Evolutionary conservation across 1,284 basidiomycete genomes (phyloP), one percentile per base, ranked within the genome.

Genomic region (Exobasidium rhododendri): DNA sequence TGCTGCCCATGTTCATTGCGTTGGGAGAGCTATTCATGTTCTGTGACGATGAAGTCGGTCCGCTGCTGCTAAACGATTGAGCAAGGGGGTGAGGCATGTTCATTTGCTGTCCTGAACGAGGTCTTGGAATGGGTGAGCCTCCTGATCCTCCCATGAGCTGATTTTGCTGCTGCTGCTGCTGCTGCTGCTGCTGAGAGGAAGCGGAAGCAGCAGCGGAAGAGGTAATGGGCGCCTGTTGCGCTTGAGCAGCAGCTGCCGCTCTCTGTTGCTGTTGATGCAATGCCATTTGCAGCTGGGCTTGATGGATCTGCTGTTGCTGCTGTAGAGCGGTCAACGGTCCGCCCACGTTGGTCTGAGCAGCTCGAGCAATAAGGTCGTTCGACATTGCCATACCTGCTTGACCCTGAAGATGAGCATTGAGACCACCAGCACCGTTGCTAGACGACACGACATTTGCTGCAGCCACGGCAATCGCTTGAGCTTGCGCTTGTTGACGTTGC

Each of bases 291-390:
- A 69, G 61, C 40, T 69, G 69, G 56, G 69, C 68, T 56, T 73
- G 69, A 43, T 71, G 66, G 45, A 68, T 56, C 46, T 66, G 68
- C 51, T 72, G 70, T 43, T 72, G 70, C 30, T 72, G 70, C 58
- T 70, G 49, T 4, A 67, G 60, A 3, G 68, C 68, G 14, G 66
- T 60, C 52, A 68, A 64, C 49, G 69, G 58, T 3, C 58, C 58
- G 7, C 58, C 68, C 7, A 66, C 68, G 43, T 70, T 67, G 2
- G 64, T 63, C 46, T 66, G 64, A 13, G 65, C 65, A 22, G 64
- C 68, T 29, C 60, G 62, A 43, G 61, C 62, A 14, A 52, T 44
- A 17, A 17, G 35, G 17, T 40, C 17, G 17, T 40, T 40, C 17
- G 35, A 17, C 7, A 46, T 24, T 63, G 63, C n/a, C 35, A 40